These are phyloP conservation scores for Teratosphaeria destructans DNA, from an alignment of 2,329 filamentous ascomycete species.

Conservation along the genomic window DNA sequence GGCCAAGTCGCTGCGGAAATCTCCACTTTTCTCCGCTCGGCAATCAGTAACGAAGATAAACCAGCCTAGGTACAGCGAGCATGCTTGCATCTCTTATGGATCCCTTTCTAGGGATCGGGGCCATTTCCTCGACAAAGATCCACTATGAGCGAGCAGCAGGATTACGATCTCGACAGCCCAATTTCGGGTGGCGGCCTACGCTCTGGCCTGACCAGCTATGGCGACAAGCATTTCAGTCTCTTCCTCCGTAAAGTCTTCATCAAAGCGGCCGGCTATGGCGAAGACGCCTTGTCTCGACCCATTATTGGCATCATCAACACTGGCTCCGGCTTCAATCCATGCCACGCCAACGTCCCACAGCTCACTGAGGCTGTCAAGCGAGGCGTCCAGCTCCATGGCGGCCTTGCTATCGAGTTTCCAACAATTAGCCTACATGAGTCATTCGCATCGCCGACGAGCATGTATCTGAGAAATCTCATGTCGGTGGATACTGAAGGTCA, in stretches of 20 bases:
- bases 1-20: too few relatives aligned
- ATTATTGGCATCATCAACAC: constrained; percentile 70
- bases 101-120: too few relatives aligned
- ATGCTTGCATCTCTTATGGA: too few relatives aligned
- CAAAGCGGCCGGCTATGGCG: constrained; percentile 63
- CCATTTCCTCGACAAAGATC: too few relatives aligned
- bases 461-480: constrained; percentile 67
- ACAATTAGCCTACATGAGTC: constrained; percentile 63
- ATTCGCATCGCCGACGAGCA: constrained; percentile 61
- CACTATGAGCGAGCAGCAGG: too few relatives aligned
- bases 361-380: constrained; percentile 54
- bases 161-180: too few relatives aligned
- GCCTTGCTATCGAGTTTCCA: constrained; percentile 60
- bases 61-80: too few relatives aligned
- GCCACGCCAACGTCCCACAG: constrained; percentile 18
- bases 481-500: constrained; percentile 60
- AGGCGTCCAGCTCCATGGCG: constrained; percentile 56
- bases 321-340: constrained; percentile 62
- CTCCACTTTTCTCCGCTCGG: too few relatives aligned
- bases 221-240: constrained; percentile 63
- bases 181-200: too few relatives aligned
- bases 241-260: constrained; percentile 69
- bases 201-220: constrained; percentile 42
- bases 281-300: constrained; percentile 58
- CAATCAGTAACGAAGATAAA: too few relatives aligned